Evolutionary conservation across 345 rosid species (phyloP).

Genomic region (Dipteronia sinensis): DNA sequence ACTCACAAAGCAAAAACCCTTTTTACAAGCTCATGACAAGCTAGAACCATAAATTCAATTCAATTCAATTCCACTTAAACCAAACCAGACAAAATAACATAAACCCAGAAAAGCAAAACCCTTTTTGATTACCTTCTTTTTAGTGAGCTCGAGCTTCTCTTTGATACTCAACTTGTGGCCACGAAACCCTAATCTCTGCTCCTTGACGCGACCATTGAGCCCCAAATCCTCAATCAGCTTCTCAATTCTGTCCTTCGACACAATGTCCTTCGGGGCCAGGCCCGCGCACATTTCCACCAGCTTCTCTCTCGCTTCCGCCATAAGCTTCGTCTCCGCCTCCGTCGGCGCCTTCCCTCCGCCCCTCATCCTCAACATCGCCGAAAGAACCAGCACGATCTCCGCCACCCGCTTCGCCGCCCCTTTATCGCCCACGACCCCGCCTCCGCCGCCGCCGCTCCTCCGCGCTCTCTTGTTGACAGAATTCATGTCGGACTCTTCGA

Average conservation of each 20-base stretch:
- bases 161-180: constrained; percentile 59
- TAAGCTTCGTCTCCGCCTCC: constrained; percentile 58
- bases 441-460: constrained; percentile 20
- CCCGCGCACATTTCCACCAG: constrained; percentile 55
- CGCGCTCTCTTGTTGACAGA: constrained; percentile 40
- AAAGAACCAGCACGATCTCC: constrained; percentile 80
- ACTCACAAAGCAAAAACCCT: neutral
- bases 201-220: constrained; percentile 57
- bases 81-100: neutral
- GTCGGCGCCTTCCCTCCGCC: constrained; percentile 68
- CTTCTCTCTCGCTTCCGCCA: constrained; percentile 79
- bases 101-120: neutral
- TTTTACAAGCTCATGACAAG: neutral
- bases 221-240: constrained; percentile 82
- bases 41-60: neutral
- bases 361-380: constrained; percentile 75
- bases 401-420: constrained; percentile 59
- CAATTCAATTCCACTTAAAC: neutral
- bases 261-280: constrained; percentile 67
- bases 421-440: neutral
- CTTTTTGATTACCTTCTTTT: constrained; percentile 56
- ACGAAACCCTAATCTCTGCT: constrained; percentile 59
- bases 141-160: constrained; percentile 61
- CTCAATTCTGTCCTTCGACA: constrained; percentile 53
- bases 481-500: constrained; percentile 9